phyloP scores from a whole-genome alignment of 2,329 filamentous ascomycete species.

The Colletotrichum costaricense region DNA sequence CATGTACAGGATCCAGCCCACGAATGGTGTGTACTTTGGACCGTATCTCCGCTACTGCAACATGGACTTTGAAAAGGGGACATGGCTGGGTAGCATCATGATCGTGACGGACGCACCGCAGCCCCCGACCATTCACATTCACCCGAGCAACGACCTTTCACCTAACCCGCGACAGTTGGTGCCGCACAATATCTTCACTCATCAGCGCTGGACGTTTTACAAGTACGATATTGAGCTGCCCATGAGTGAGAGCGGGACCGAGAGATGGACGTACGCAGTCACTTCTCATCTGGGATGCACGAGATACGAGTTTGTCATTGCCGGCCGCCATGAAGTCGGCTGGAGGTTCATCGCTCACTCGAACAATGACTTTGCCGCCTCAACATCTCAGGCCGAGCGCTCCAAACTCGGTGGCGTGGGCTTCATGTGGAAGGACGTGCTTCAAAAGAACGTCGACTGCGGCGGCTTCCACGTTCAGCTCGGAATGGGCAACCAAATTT shows the following conservation, averaged over 20 bases:
- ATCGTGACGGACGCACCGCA: conserved; percentile 91
- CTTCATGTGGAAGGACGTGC: conserved; percentile 98
- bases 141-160: conserved; percentile 88
- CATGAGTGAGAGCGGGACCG: conserved; percentile 85
- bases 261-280: conserved; percentile 97
- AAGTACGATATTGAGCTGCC: conserved; percentile 91
- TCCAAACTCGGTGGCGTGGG: conserved; percentile 88
- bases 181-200: conserved; percentile 83
- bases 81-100: conserved; percentile 94
- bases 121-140: conserved; percentile 95
- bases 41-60: conserved; percentile 96
- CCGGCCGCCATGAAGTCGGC: conserved; percentile 87
- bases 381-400: conserved; percentile 87
- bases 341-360: conserved; percentile 98
- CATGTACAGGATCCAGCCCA: conserved; percentile 92
- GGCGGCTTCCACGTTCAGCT: conserved; percentile 96
- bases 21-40: conserved; percentile 97
- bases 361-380: conserved; percentile 93
- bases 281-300: conserved; percentile 97
- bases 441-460: conserved; percentile 97
- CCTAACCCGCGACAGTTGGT: conserved; percentile 92
- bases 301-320: conserved; percentile 96
- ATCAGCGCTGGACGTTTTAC: conserved; percentile 96
- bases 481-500: conserved; percentile 93
- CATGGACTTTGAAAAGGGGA: conserved; percentile 91